Percentiles rank a stretch among this genome's conserved stretches.
These are phyloP conservation scores for Trypanosoma boissoni DNA, from an alignment of 208 protist species.

Conservation along the genomic window DNA sequence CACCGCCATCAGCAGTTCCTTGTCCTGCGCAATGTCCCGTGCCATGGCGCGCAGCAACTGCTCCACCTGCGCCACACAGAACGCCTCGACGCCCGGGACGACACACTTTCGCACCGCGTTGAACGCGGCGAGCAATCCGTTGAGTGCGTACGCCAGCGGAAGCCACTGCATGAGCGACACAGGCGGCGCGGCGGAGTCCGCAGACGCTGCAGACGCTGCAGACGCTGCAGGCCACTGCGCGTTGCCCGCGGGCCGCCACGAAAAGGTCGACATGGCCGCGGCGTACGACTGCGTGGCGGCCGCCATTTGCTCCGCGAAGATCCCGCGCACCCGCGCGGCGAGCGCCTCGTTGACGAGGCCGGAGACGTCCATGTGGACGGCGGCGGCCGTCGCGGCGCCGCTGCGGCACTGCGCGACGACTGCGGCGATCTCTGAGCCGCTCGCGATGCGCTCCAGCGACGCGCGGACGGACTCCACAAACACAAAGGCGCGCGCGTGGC, in stretches of 20 bases:
- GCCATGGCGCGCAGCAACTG: conserved; percentile 45
- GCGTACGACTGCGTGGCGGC: conserved; percentile 49
- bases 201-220: conserved; percentile 3
- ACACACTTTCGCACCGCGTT: conserved; percentile 77
- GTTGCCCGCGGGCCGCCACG: conserved; percentile 29
- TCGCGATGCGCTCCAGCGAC: conserved; percentile 49
- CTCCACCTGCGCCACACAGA: conserved; percentile 44
- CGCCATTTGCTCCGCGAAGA: conserved; percentile 66
- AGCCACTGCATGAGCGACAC: conserved; percentile 56
- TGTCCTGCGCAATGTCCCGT: conserved; percentile 55
- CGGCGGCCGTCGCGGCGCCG: conserved; percentile 29
- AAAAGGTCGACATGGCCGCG: conserved; percentile 63
- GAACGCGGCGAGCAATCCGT: conserved; percentile 68
- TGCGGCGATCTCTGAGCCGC: conserved; percentile 68
- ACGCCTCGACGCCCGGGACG: conserved; percentile 45
- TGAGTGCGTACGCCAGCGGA: conserved; percentile 80
- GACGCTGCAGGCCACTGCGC: conserved; percentile 2
- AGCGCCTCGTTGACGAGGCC: conserved; percentile 43
- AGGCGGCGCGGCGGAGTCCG: conserved; percentile 20
- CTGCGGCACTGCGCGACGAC: conserved; percentile 69
- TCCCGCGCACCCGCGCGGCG: conserved; percentile 34
- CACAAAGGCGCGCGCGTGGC: conserved; percentile 36
- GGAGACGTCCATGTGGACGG: conserved; percentile 57
- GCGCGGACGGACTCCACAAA: conserved; percentile 46
- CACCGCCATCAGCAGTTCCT: conserved; percentile 55